These are phyloP conservation scores for Calocera cornea DNA, from an alignment of 768 basidiomycete species.

Conservation along the genomic window DNA sequence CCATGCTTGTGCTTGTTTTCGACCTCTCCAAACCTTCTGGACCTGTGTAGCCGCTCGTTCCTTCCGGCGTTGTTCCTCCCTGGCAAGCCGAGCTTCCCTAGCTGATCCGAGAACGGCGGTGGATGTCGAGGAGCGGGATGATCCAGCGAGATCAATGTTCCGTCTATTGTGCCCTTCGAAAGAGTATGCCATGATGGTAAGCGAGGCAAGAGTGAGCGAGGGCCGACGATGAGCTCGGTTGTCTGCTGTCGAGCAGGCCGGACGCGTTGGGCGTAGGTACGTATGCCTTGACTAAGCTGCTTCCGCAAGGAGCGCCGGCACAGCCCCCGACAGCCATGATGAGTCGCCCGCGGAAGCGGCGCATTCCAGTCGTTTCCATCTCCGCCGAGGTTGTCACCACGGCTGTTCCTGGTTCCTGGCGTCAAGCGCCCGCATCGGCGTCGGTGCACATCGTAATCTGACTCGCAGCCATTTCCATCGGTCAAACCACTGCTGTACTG, in stretches of 20 bases:
- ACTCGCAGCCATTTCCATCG: too few relatives aligned
- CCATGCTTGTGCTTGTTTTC: slow-evolving; percentile 34
- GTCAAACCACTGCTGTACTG: too few relatives aligned
- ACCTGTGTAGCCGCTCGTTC: background rate
- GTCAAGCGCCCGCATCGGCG: too few relatives aligned
- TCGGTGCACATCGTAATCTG: too few relatives aligned
- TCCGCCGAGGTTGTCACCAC: background rate
- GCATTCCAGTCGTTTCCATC: background rate
- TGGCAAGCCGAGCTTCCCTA: background rate
- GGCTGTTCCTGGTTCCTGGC: too few relatives aligned
- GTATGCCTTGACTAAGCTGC: background rate
- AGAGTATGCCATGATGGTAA: background rate
- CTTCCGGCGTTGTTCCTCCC: background rate
- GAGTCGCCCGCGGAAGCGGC: background rate
- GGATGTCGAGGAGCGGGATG: background rate
- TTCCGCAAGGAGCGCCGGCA: background rate
- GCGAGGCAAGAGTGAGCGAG: background rate
- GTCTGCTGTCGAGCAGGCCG: too few relatives aligned
- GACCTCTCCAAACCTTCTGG: slow-evolving; percentile 35
- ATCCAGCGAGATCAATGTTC: background rate
- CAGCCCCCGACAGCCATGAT: background rate
- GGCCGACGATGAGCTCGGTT: background rate
- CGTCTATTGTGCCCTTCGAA: background rate
- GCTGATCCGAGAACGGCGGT: background rate
- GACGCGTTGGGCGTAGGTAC: background rate